Percentiles rank a stretch among this genome's conserved stretches.
Evolutionary conservation across 2,329 filamentous ascomycete species (phyloP).

Genomic region (Paramyrothecium roridum): DNA sequence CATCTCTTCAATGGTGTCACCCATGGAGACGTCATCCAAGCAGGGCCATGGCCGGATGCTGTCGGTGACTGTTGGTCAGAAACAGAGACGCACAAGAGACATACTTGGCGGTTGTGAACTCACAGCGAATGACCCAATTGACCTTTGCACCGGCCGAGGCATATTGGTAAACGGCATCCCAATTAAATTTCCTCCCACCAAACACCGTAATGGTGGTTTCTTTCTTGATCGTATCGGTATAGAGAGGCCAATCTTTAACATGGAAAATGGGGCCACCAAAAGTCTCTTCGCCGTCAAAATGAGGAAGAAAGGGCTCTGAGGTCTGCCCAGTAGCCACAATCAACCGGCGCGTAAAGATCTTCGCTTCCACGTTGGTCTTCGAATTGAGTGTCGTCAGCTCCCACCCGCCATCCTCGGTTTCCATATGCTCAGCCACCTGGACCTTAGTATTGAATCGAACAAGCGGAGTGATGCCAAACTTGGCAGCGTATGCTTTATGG

Average conservation of each 20-base stretch:
- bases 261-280: conserved; percentile 50
- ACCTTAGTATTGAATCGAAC: conserved; percentile 39
- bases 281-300: conserved; percentile 40
- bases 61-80: not conserved
- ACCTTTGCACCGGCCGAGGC: conserved; percentile 53
- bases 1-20: conserved; percentile 66
- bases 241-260: conserved; percentile 38
- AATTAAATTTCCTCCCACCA: conserved; percentile 63
- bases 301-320: conserved; percentile 41
- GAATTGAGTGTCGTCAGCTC: conserved; percentile 11
- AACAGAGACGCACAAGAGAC: not conserved
- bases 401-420: conserved; percentile 36
- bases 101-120: not conserved
- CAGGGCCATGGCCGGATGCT: conserved; percentile 53
- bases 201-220: conserved; percentile 51
- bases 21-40: conserved; percentile 55
- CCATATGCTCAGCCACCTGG: conserved; percentile 37
- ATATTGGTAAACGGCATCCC: conserved; percentile 62
- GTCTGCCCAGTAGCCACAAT: conserved; percentile 55
- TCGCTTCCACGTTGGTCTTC: conserved; percentile 10
- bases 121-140: conserved; percentile 57
- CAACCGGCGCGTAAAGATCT: conserved; percentile 41
- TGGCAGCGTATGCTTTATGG: conserved; percentile 38
- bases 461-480: conserved; percentile 36
- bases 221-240: conserved; percentile 35